phyloP scores from a whole-genome alignment of 441 rosid species.

The Syzygium malaccense region DNA sequence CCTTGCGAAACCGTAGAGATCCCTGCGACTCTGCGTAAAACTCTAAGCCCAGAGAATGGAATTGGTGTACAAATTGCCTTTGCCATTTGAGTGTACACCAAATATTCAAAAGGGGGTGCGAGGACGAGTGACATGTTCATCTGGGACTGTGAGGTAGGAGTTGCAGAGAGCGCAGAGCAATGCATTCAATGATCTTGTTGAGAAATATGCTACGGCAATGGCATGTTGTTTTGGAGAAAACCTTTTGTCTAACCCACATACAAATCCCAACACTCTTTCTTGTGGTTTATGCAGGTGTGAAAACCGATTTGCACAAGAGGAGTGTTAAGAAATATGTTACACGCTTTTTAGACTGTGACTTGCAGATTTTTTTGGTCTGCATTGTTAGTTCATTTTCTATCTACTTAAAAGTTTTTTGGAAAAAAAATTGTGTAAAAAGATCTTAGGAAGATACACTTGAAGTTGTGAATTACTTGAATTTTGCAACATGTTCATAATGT shows the following conservation, averaged over 20 bases:
- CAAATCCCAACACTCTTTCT: neutral
- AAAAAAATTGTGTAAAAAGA: neutral
- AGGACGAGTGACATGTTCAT: neutral
- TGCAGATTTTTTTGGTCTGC: neutral
- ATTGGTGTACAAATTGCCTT: neutral
- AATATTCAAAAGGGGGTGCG: neutral
- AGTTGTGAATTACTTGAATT: neutral
- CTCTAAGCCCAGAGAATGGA: neutral
- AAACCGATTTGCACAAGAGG: too few relatives aligned
- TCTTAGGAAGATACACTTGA: neutral
- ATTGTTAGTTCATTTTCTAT: neutral
- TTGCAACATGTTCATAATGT: neutral
- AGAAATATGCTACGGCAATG: neutral
- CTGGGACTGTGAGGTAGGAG: neutral
- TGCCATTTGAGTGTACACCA: neutral
- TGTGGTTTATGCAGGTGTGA: too few relatives aligned
- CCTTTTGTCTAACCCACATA: neutral
- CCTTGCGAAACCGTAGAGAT: neutral
- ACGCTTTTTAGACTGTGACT: neutral
- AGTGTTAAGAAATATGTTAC: neutral
- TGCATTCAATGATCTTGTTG: neutral
- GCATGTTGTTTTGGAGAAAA: neutral
- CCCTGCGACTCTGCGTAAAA: neutral
- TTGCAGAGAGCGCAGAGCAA: neutral
- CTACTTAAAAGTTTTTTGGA: neutral